Percentiles rank a stretch among this genome's conserved stretches.
phyloP scores from a whole-genome alignment of 192 early-diverging fungal genomes.

The Radiomyces spectabilis region DNA sequence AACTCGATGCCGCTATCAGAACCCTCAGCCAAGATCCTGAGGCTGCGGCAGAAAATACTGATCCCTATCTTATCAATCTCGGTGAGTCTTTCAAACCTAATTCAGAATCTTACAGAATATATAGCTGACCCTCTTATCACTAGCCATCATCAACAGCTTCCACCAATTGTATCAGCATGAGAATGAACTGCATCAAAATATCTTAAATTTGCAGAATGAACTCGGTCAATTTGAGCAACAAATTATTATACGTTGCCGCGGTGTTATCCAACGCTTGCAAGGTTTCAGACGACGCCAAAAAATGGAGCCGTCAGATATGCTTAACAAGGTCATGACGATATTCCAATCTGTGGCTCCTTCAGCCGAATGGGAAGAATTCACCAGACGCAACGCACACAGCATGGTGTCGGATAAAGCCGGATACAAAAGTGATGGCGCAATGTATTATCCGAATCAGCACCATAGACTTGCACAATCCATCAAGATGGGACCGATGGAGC shows the following conservation, averaged over 20 bases:
- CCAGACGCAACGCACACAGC: slow-evolving; percentile 24
- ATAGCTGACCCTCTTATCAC: no score
- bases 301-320: slow-evolving; percentile 9
- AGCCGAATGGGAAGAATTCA: slow-evolving; percentile 35
- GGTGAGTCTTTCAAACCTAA: no score
- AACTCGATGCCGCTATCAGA: slow-evolving; percentile 9
- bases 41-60: not conserved
- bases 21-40: not conserved
- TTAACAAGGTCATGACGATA: slow-evolving; percentile 4
- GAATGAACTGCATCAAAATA: slow-evolving; percentile 22
- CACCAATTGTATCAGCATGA: slow-evolving; percentile 15
- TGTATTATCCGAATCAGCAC: slow-evolving; percentile 30
- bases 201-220: slow-evolving; percentile 22
- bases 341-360: slow-evolving; percentile 29
- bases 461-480: slow-evolving; percentile 19
- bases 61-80: slow-evolving; percentile 15
- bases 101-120: no score
- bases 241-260: slow-evolving; percentile 9
- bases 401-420: slow-evolving; percentile 31
- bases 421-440: slow-evolving; percentile 18
- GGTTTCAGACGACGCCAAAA: slow-evolving; percentile 12
- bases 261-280: slow-evolving; percentile 10
- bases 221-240: slow-evolving; percentile 16
- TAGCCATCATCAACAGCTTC: slow-evolving; percentile 8
- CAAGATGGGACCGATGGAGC: slow-evolving; percentile 27